Conservation (phyloP, 768 basidiomycete species). For the Termitomyces sp. region DNA sequence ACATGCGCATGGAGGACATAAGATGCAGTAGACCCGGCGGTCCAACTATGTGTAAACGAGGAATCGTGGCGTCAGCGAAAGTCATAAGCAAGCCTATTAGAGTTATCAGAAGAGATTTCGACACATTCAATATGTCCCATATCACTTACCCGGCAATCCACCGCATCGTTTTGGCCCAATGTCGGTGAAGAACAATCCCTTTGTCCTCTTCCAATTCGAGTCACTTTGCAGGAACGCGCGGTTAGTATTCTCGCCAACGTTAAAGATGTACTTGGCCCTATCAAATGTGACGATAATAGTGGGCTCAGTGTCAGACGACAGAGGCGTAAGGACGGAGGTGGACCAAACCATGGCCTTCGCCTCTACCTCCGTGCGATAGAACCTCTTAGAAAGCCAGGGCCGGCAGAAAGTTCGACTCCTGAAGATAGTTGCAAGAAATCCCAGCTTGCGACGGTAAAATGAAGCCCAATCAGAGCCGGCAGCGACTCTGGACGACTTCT, state of each 20-base stretch:
- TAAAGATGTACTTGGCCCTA: constrained; percentile 81
- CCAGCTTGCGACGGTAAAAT: constrained; percentile 5
- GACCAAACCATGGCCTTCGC: constrained; percentile 52
- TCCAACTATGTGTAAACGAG: constrained; percentile 57
- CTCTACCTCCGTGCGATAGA: constrained; percentile 3
- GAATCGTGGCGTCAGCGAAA: constrained; percentile 63
- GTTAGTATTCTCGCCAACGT: constrained; percentile 76
- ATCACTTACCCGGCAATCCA: constrained; percentile 63
- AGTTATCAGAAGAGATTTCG: background rate
- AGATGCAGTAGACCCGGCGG: constrained; percentile 69
- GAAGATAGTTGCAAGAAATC: background rate
- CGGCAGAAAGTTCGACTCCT: constrained; percentile 6
- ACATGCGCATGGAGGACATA: constrained; percentile 65
- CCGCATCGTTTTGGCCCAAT: constrained; percentile 54
- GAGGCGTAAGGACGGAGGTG: constrained; percentile 48
- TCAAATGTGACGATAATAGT: constrained; percentile 73
- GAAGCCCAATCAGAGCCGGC: constrained; percentile 7
- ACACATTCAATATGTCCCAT: background rate
- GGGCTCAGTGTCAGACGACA: constrained; percentile 77
- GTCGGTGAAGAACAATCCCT: constrained; percentile 68
- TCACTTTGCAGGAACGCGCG: constrained; percentile 67
- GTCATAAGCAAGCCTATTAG: constrained; percentile 69
- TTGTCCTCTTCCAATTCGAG: constrained; percentile 60
- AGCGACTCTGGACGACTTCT: constrained; percentile 5
- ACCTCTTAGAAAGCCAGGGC: constrained; percentile 6